phyloP scores from a whole-genome alignment of 2,329 filamentous ascomycete genomes.

The Curvularia eragrostidis region DNA sequence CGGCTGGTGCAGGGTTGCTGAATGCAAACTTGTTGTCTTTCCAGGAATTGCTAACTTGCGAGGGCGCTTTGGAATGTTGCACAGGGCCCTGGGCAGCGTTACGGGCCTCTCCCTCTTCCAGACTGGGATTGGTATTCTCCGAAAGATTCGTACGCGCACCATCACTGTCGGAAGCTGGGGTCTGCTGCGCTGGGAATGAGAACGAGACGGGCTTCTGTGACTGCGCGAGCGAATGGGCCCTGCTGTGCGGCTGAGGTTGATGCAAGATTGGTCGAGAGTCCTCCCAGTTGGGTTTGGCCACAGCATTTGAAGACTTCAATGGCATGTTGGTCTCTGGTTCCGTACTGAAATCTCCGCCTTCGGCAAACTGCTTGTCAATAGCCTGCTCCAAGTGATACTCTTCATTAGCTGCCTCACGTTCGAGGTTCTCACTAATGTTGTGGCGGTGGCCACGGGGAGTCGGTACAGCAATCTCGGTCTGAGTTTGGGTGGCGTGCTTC shows the following conservation, averaged over 20 bases:
- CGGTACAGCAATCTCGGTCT: conserved; percentile 64
- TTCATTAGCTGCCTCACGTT: conserved; percentile 83
- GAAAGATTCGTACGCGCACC: conserved; percentile 51
- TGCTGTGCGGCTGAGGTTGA: conserved; percentile 75
- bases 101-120: conserved; percentile 42
- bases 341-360: conserved; percentile 73
- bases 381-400: conserved; percentile 86
- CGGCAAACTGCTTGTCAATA: conserved; percentile 77
- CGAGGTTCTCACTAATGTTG: conserved; percentile 77
- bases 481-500: conserved; percentile 49
- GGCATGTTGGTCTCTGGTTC: conserved; percentile 48
- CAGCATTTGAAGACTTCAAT: conserved; percentile 35
- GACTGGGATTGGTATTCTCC: conserved; percentile 49
- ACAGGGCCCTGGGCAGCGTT: conserved; percentile 31
- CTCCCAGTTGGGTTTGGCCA: conserved; percentile 44
- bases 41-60: conserved; percentile 48
- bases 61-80: conserved; percentile 47
- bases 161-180: conserved; percentile 49
- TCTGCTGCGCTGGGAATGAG: conserved; percentile 39
- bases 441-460: conserved; percentile 69
- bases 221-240: conserved; percentile 74
- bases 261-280: conserved; percentile 61
- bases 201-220: conserved; percentile 56
- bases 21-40: conserved; percentile 46
- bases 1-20: conserved; percentile 40